phyloP scores from a whole-genome alignment of 2,329 filamentous ascomycete species.

The Mariannaea sp. region DNA sequence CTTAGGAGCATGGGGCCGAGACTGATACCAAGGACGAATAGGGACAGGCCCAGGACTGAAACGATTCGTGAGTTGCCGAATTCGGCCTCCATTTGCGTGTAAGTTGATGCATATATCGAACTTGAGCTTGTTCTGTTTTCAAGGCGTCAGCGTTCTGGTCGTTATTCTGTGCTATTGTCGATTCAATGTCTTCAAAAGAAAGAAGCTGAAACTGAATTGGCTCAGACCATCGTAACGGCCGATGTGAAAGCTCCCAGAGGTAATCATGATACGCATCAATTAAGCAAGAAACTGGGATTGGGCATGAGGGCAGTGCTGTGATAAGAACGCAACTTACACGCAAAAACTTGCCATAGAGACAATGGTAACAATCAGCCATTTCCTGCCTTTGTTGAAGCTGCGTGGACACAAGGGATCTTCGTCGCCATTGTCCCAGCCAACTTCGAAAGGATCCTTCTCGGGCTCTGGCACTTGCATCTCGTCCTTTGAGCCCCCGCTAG shows the following conservation, averaged over 20 bases:
- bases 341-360: constrained; percentile 76
- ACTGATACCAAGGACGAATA: constrained; percentile 79
- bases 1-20: constrained; percentile 66
- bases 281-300: too few species aligned
- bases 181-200: too few species aligned
- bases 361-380: constrained; percentile 80
- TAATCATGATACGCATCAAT: too few species aligned
- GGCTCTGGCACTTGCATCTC: background rate
- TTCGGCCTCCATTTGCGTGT: constrained; percentile 74
- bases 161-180: background rate
- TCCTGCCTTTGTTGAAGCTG: constrained; percentile 66
- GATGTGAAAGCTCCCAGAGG: too few species aligned
- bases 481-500: constrained; percentile 23
- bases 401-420: constrained; percentile 75
- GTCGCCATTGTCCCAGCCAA: constrained; percentile 74
- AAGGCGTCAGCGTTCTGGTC: background rate
- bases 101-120: constrained; percentile 88
- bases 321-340: constrained; percentile 84
- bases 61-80: constrained; percentile 74
- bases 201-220: background rate
- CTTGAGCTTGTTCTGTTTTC: constrained; percentile 73
- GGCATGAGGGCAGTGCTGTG: too few species aligned
- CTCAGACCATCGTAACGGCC: too few species aligned
- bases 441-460: constrained; percentile 63
- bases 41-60: constrained; percentile 78